Base-by-base conservation (phyloP, 2,329 filamentous ascomycete genomes). In the Arthroderma sp. region DNA sequence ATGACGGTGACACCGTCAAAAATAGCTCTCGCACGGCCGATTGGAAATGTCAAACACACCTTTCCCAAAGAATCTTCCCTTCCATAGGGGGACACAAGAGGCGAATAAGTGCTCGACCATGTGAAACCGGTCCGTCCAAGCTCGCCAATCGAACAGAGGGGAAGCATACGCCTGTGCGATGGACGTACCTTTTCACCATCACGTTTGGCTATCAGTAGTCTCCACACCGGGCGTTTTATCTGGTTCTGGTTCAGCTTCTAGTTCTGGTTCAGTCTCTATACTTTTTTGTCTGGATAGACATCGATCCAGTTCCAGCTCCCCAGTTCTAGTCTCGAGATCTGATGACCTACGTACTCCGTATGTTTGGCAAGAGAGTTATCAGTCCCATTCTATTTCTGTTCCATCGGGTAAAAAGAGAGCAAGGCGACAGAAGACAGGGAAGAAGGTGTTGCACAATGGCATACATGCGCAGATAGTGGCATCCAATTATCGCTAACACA, bases 1-100 rank as follows among this genome's bases (percentile, higher is more conserved):
- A 13, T 15, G 44, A 17, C 44, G 44, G 44, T 51, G 44, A 51
- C 44, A 51, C 44, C 44, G 44, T 31, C 44, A 51, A 51, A 49
- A 25, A 43, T n/a, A 43, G 23, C 39, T 31, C 44, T 17, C 25
- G 44, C 15, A 51, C 6, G 15, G 25, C 44, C 23, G 44, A 51
- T 33, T 51, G 28, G 44, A 51, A 44, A 51, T 25, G 44, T 51
- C 44, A 51, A 51, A 17, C 44, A 51, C 44, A 51, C 25, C 13
- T 31, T 33, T 33, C 44, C 44, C 39, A 21, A 21, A 19, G n/a
- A 38, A 38, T 15, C 15, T n/a, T 51, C 44, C 5, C 41, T 51
- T 17, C 28, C 25, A 33, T 8, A 17, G 25, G n/a, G n/a, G 28
- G 25, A 1, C 25, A 31, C 25, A 15, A 17, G 25, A 51, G 25